Base-by-base conservation (phyloP, 225 moss, liverwort and hornwort species). In the Straminergon stramineum region DNA sequence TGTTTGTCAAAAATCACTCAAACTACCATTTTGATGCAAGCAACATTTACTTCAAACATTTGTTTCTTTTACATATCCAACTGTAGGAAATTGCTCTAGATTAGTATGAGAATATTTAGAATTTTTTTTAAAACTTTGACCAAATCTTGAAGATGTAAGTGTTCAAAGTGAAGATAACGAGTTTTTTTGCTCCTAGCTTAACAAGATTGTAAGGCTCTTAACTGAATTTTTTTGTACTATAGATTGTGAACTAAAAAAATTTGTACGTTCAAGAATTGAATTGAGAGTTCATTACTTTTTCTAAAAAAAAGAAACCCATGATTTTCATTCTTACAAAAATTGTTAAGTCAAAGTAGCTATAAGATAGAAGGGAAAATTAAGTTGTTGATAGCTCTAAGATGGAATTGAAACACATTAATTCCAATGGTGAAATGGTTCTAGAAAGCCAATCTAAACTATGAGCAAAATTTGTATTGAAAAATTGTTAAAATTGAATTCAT, bases 131-230 rank as follows among this genome's bases (percentile, higher is more conserved):
- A 31, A 67, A 11, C 37, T 67, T 67, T 20, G 6, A 67, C 1
- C 1, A 1, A 11, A 68, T 37, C 2, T 0, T 12, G 1, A n/a
- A 68, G n/a, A 12, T n/a, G 7, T 21, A 4, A 68, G 6, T 2
- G 1, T 11, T 21, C 2, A 35, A 35, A 35, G 20, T n/a, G 21
- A n/a, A 69, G 10, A 22, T 13, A n/a, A n/a, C 0, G 2, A 12
- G 0, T 13, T n/a, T 69, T 37, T 22, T n/a, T 15, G 22, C 1
- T 69, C 13, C 22, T 69, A 69, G 4, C 1, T 1, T n/a, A 1
- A 22, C 3, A n/a, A 22, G 22, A n/a, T 22, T 37, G 21, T 68
- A 21, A 68, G 6, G 11, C 37, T 68, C 11, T 68, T 37, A 35
- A 19, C 6, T 35, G 3, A 37, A 68, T 5, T 6, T 22, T 37